Base-by-base conservation (phyloP, 441 rosid species). In the Brassica hybrid region DNA sequence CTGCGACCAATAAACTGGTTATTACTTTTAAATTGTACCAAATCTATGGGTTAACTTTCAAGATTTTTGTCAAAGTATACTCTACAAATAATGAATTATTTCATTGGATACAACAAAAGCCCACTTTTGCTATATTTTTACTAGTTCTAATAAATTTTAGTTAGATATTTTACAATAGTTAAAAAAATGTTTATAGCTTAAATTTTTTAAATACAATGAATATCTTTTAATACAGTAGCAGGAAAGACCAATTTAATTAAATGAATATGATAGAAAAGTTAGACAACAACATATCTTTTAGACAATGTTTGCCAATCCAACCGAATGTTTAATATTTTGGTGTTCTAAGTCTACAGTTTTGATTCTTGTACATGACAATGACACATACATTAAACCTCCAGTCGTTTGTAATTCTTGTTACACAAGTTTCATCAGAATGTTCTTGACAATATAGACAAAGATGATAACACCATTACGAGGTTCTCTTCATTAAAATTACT, bases 401-500 rank as follows among this genome's bases (percentile, higher is more conserved):
- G 30, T 75, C 19, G 50, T 59, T 14, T 75, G 41, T 63, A 38
- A 72, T 66, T 19, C 1, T 12, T 57, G 62, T 65, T 43, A 14
- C 32, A 78, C 41, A 77, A 10, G 19, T 65, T 59, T 72, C 73
- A 65, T 58, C 58, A 45, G 56, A 72, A 72, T 43, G 76, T 66
- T 19, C 3, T 12, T 57, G 62, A 59, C 64, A 59, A 59, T 59
- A 59, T 59, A 59, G 64, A 59, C 64, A 78, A 65, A 72, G 27
- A 54, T 38, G 64, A 54, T 54, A 21, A 73, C 75, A 74, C 64
- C 57, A 56, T 5, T 10, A 32, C 32, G 72, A 69, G 68, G 57
- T 38, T 69, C 59, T 70, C 13, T 70, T 14, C 76, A 58, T 23
- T 74, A 56, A 7, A 65, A 34, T 62, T 34, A 71, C 76, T 65